phyloP scores from a whole-genome alignment of 768 basidiomycete species.

The Guyanaporus albipodus region DNA sequence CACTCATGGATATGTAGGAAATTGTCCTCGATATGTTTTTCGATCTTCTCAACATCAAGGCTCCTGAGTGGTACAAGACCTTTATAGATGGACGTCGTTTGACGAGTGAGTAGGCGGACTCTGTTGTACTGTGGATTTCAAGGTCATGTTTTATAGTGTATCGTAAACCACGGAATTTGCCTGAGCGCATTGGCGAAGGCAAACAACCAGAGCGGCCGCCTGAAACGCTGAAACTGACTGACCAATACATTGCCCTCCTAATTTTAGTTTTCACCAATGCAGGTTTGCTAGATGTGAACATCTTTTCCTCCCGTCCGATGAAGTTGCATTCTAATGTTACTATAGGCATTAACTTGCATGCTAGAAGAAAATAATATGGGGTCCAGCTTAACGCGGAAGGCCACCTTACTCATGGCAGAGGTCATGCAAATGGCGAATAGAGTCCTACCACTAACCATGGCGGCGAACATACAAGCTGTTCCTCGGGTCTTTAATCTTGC shows the following conservation, averaged over 20 bases:
- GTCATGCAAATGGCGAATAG: constrained; percentile 84
- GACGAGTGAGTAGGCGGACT: constrained; percentile 57
- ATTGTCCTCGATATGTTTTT: constrained; percentile 93
- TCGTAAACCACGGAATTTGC: constrained; percentile 46
- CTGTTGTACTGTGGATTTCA: neutral
- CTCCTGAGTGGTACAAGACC: constrained; percentile 88
- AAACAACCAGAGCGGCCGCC: constrained; percentile 45
- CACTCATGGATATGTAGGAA: constrained; percentile 55
- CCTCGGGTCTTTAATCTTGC: constrained; percentile 84
- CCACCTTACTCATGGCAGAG: constrained; percentile 88
- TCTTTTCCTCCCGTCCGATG: neutral
- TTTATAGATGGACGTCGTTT: constrained; percentile 87
- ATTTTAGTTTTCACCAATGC: constrained; percentile 81
- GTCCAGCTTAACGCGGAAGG: constrained; percentile 78
- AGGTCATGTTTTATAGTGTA: constrained; percentile 50
- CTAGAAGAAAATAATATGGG: constrained; percentile 76
- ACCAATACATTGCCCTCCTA: constrained; percentile 88
- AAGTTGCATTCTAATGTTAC: constrained; percentile 2
- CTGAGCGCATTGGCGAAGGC: constrained; percentile 29
- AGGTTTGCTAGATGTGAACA: constrained; percentile 79
- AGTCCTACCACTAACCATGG: constrained; percentile 75
- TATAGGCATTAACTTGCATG: constrained; percentile 78
- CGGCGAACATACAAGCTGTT: constrained; percentile 83
- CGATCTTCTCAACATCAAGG: constrained; percentile 85
- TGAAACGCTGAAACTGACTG: constrained; percentile 73